These are phyloP conservation scores for Trametes meyenii DNA, from an alignment of 768 basidiomycete species.

Conservation along the genomic window DNA sequence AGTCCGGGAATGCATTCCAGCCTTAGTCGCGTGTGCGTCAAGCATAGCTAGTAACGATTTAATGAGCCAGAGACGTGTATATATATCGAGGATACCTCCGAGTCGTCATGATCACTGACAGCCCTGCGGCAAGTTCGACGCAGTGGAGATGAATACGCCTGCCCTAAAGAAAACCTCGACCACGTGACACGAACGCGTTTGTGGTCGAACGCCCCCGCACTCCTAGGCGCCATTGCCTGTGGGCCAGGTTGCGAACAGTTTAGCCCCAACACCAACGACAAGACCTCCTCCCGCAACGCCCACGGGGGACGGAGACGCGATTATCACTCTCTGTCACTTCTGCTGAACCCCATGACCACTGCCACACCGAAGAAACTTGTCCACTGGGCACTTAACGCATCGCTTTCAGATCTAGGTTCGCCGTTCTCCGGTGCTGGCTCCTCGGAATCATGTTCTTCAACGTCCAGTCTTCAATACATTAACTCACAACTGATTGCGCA, in stretches of 20 bases:
- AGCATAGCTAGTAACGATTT: too few relatives aligned
- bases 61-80: too few relatives aligned
- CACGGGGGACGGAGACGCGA: too few relatives aligned
- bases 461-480: slow-evolving; percentile 73
- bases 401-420: slow-evolving; percentile 36
- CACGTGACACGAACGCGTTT: slow-evolving; percentile 12
- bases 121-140: too few relatives aligned
- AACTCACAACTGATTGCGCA: slow-evolving; percentile 84
- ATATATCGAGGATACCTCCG: too few relatives aligned
- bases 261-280: too few relatives aligned
- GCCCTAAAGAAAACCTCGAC: slow-evolving; percentile 4
- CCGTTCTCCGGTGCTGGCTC: slow-evolving; percentile 40
- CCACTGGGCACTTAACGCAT: slow-evolving; percentile 55
- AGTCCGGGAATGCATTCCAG: too few relatives aligned
- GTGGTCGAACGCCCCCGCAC: slow-evolving; percentile 11
- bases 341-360: slow-evolving; percentile 5
- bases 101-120: too few relatives aligned
- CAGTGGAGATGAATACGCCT: not conserved
- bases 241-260: too few relatives aligned
- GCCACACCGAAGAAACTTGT: slow-evolving; percentile 50
- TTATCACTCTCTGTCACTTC: not conserved
- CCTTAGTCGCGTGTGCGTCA: too few relatives aligned
- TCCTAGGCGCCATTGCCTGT: not conserved
- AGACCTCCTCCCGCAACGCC: too few relatives aligned
- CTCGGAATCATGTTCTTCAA: slow-evolving; percentile 49